Conservation (phyloP, 768 basidiomycete species). For the Tricholomella constricta region DNA sequence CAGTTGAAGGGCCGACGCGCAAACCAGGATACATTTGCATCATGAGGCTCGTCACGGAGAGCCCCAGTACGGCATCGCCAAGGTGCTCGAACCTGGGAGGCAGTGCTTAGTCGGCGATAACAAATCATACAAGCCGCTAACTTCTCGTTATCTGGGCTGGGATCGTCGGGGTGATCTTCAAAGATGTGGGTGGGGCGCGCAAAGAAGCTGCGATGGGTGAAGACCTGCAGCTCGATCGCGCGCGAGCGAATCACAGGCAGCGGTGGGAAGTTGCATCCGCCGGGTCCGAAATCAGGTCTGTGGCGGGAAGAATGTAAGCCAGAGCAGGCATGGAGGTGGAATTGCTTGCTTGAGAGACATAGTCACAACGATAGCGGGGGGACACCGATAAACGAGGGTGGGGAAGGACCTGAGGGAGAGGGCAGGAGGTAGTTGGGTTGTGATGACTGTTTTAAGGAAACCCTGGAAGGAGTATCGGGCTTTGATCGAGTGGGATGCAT, state of each 20-base stretch:
- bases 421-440: slow-evolving; percentile 5
- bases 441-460: slow-evolving; percentile 11
- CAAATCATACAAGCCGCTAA: slow-evolving; percentile 29
- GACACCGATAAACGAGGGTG: slow-evolving; percentile 3
- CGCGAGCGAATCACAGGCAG: slow-evolving; percentile 57
- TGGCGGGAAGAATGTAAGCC: neutral
- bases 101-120: neutral
- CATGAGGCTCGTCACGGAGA: slow-evolving; percentile 67
- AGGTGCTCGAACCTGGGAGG: slow-evolving; percentile 67
- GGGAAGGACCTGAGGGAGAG: slow-evolving; percentile 20
- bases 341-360: slow-evolving; percentile 20
- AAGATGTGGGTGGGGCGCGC: slow-evolving; percentile 75
- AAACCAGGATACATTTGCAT: slow-evolving; percentile 65
- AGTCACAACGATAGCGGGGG: neutral
- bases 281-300: slow-evolving; percentile 47
- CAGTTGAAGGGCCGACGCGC: slow-evolving; percentile 78
- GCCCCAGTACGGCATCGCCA: slow-evolving; percentile 71
- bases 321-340: neutral
- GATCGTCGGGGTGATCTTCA: slow-evolving; percentile 72
- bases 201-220: slow-evolving; percentile 74
- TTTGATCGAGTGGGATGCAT: slow-evolving; percentile 19
- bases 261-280: slow-evolving; percentile 50
- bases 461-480: slow-evolving; percentile 11
- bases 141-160: slow-evolving; percentile 84
- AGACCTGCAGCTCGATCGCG: slow-evolving; percentile 55